A percentile compares a stretch with the other conserved stretches of the same genome.
phyloP scores from a whole-genome alignment of 2,329 filamentous ascomycete genomes.

The Fusarium sp. region DNA sequence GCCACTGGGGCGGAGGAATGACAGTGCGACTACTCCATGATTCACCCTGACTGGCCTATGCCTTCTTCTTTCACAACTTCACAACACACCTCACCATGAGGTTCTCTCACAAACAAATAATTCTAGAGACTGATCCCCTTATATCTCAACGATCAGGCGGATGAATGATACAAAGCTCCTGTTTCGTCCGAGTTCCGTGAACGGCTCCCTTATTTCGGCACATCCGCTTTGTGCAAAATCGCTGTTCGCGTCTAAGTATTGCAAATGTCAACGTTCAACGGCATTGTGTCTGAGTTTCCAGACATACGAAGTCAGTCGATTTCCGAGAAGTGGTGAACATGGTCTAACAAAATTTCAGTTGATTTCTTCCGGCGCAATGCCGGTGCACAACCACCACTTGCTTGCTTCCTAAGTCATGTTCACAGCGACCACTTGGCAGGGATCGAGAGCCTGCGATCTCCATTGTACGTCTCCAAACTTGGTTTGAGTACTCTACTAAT shows the following conservation, averaged over 20 bases:
- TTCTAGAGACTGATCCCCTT: slow-evolving; percentile 40
- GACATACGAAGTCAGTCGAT: slow-evolving; percentile 69
- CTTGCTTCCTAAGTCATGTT: slow-evolving; percentile 90
- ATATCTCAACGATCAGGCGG: not conserved
- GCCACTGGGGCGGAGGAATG: not conserved
- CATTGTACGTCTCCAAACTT: slow-evolving; percentile 64
- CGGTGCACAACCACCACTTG: slow-evolving; percentile 70
- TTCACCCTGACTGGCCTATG: not conserved
- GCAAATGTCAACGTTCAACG: slow-evolving; percentile 81
- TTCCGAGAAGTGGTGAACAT: not conserved
- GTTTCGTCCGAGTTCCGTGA: not conserved
- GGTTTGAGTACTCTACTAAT: not conserved
- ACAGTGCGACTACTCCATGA: not conserved
- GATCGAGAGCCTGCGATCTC: slow-evolving; percentile 77
- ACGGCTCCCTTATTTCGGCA: not conserved
- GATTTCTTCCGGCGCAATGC: slow-evolving; percentile 79
- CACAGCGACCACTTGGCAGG: slow-evolving; percentile 91
- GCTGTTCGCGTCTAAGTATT: not conserved
- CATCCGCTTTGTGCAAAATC: not conserved
- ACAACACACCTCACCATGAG: not conserved
- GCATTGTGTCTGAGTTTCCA: slow-evolving; percentile 79
- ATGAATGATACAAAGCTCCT: too few relatives aligned
- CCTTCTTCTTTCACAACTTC: not conserved
- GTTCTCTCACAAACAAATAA: not conserved
- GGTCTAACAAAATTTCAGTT: slow-evolving; percentile 58